Base-by-base conservation (phyloP, 1,139 yeast species). In the Yamadazyma triangularis region DNA sequence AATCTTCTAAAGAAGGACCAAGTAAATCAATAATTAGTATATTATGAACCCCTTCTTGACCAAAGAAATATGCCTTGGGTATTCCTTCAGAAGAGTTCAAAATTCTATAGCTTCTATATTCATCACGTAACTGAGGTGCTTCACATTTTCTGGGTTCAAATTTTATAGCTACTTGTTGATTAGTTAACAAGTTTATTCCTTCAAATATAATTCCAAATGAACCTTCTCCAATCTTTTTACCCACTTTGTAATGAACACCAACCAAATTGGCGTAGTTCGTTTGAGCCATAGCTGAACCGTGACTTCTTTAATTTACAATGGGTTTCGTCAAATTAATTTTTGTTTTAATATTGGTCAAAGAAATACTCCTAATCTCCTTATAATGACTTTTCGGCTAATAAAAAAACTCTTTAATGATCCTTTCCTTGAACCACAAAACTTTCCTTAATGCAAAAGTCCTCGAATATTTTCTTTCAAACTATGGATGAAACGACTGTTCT, bases 221-320 rank as follows among this genome's bases (percentile, higher is more conserved):
- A 13, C 98, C 98, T 60, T 91, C 97, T 24, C 98, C 98, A 38
- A 91, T 91, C 64, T 91, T 91, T 56, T 88, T 88, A 29, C 96
- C 98, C 38, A 91, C 88, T 44, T 91, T 88, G 64, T 87, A 91
- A 66, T 91, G 97, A 20, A 73, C 70, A 15, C 80, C 81, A 22
- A 75, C 78, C 26, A 73, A 61, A 40, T 64, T 64, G 15, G 53
- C 36, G 21, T 39, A 34, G 23, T 38, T 40, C 3, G 46, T 34
- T 35, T 37, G 42, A 8, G 36, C 40, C 39, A 38, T 33, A n/a
- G n/a, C n/a, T n/a, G n/a, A 18, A 18, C 20, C n/a, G n/a, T n/a
- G n/a, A n/a, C n/a, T n/a, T n/a, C n/a, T n/a, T n/a, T n/a, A n/a
- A n/a, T n/a, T n/a, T n/a, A n/a, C n/a, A n/a, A n/a, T n/a, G n/a